Evolutionary conservation across 2,329 filamentous ascomycete species (phyloP).

Genomic region (Trichoderma koningiopsis): DNA sequence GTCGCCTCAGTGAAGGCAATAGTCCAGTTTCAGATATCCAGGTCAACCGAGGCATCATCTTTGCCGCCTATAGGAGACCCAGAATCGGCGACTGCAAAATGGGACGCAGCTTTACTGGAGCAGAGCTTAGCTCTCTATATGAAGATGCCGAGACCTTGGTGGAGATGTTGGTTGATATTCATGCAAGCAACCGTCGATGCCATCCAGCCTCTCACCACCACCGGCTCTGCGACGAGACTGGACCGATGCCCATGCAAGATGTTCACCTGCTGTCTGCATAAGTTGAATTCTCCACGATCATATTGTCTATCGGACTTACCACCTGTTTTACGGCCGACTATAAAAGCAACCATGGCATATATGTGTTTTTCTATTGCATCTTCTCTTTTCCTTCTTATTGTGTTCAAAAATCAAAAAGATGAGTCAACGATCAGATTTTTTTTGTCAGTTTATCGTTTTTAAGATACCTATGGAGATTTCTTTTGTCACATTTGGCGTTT

Average conservation of each 20-base stretch:
- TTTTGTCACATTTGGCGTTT: slow-evolving; percentile 36
- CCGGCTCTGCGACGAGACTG: slow-evolving; percentile 41
- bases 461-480: slow-evolving; percentile 37
- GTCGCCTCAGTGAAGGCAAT: slow-evolving; percentile 32
- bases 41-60: slow-evolving; percentile 56
- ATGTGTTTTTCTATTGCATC: not conserved
- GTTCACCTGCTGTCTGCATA: slow-evolving; percentile 10
- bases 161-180: slow-evolving; percentile 55
- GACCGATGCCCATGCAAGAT: slow-evolving; percentile 40
- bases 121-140: slow-evolving; percentile 50
- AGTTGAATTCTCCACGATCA: not conserved
- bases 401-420: not conserved
- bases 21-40: slow-evolving; percentile 33
- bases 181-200: slow-evolving; percentile 44
- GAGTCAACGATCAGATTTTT: slow-evolving; percentile 15
- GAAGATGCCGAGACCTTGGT: slow-evolving; percentile 56
- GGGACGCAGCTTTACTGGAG: slow-evolving; percentile 39
- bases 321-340: not conserved
- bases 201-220: slow-evolving; percentile 34
- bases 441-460: slow-evolving; percentile 29
- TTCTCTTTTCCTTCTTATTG: not conserved
- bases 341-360: not conserved
- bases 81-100: slow-evolving; percentile 42
- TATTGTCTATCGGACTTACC: not conserved
- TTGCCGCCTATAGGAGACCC: slow-evolving; percentile 57